Conservation (phyloP, 139 green algal species). For the Marvania coccoides region DNA sequence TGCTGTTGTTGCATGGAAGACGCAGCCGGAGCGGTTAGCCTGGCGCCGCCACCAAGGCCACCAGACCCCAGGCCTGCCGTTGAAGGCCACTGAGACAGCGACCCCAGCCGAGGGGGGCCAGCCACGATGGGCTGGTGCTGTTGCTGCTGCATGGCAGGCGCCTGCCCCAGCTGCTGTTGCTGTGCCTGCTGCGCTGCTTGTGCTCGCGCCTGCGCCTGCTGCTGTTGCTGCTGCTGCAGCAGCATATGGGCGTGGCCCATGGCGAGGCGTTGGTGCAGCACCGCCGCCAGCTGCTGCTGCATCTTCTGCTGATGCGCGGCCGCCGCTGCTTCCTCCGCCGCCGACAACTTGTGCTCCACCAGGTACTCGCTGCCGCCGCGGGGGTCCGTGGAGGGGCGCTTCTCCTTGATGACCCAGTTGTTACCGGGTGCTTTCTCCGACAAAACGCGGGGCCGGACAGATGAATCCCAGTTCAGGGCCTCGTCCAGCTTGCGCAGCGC, state of each 20-base stretch:
- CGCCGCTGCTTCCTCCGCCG: not conserved
- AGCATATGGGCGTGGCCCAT: not conserved
- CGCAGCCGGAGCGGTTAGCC: not conserved
- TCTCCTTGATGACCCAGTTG: no score
- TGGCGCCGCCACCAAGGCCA: not conserved
- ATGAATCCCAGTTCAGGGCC: constrained; percentile 7
- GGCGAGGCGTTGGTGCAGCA: not conserved
- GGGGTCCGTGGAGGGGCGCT: no score
- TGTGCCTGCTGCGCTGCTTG: not conserved
- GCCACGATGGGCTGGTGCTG: not conserved
- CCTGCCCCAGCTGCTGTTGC: not conserved
- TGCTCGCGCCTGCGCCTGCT: not conserved
- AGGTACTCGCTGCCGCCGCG: not conserved
- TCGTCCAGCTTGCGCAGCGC: constrained; percentile 35
- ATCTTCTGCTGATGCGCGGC: not conserved
- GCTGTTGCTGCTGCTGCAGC: not conserved
- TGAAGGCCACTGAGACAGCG: not conserved
- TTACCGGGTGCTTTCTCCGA: no score
- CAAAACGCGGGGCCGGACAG: no score
- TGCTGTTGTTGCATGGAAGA: not conserved
- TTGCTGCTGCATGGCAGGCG: not conserved
- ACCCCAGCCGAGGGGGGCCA: not conserved
- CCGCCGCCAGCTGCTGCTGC: not conserved
- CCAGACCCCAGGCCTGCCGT: not conserved
- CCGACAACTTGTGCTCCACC: not conserved